Evolutionary conservation across 1,284 basidiomycete species (phyloP).

Genomic region (Pterulicium gracile): DNA sequence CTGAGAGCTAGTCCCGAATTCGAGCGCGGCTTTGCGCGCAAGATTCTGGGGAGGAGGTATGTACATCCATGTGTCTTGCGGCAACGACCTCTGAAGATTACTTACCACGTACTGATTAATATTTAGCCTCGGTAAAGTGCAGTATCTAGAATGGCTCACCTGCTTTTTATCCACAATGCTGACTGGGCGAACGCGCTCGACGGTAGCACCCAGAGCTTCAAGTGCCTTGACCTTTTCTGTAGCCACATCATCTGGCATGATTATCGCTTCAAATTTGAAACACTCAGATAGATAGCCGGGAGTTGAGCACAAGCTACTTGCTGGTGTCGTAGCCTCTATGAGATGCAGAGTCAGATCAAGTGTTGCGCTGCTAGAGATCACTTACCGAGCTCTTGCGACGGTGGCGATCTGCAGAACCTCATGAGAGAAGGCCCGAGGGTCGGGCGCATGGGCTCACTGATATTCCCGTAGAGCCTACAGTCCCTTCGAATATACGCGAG

Average conservation of each 20-base stretch:
- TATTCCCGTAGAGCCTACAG: constrained; percentile 95
- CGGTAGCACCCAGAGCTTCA: constrained; percentile 75
- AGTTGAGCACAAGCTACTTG: constrained; percentile 23
- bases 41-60: constrained; percentile 48
- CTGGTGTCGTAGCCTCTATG: constrained; percentile 68
- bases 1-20: constrained; percentile 45
- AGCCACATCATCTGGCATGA: constrained; percentile 92
- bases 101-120: constrained; percentile 41
- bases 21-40: constrained; percentile 63
- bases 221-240: constrained; percentile 85
- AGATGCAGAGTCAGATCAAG: constrained; percentile 3
- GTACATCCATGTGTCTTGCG: background rate
- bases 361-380: constrained; percentile 4
- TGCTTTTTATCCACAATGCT: constrained; percentile 94
- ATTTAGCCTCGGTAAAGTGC: constrained; percentile 4
- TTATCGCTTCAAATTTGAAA: constrained; percentile 47
- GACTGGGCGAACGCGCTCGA: constrained; percentile 78
- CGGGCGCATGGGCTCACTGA: constrained; percentile 35
- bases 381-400: constrained; percentile 78
- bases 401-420: constrained; percentile 51
- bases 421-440: background rate
- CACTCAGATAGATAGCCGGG: constrained; percentile 5
- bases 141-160: constrained; percentile 42
- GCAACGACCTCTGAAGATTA: no score
- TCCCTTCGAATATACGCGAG: constrained; percentile 95